Conservation (phyloP, 257 asterid species). For the Petrea volubilis region DNA sequence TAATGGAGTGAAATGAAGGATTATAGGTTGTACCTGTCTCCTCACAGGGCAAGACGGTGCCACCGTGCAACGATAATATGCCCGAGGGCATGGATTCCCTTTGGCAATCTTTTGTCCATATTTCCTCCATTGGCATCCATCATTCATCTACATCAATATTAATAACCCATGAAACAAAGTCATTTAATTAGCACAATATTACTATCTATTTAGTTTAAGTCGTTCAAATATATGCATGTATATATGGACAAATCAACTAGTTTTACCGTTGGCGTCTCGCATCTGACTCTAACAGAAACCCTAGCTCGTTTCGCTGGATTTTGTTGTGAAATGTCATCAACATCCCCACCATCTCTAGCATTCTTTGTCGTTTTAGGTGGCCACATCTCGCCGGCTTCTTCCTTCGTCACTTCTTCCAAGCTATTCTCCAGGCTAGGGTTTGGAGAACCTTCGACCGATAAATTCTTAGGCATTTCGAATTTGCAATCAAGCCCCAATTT, state of each 20-base stretch:
- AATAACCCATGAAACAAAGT: background rate
- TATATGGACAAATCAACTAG: background rate
- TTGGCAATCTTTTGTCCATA: constrained; percentile 94
- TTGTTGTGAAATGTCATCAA: constrained; percentile 61
- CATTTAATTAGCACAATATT: background rate
- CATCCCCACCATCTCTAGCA: constrained; percentile 52
- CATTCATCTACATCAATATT: constrained; percentile 62
- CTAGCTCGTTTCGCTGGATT: constrained; percentile 87
- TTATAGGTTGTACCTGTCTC: constrained; percentile 62
- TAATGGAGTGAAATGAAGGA: background rate
- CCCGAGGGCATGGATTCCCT: constrained; percentile 98
- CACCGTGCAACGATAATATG: constrained; percentile 92
- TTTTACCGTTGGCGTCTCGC: constrained; percentile 87
- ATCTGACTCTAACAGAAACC: constrained; percentile 92
- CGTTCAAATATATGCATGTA: background rate
- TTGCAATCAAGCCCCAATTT: constrained; percentile 66
- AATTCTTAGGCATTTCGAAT: constrained; percentile 31
- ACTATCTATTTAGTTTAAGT: background rate
- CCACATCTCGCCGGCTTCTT: constrained; percentile 52
- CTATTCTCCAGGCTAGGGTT: constrained; percentile 54
- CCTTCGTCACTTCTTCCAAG: constrained; percentile 58
- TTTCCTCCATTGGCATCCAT: constrained; percentile 99
- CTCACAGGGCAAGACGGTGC: constrained; percentile 91
- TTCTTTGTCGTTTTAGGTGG: constrained; percentile 42
- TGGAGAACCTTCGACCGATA: constrained; percentile 31